Base-by-base conservation (phyloP, 192 early-diverging fungal genomes). In the Coemansia sp. region DNA sequence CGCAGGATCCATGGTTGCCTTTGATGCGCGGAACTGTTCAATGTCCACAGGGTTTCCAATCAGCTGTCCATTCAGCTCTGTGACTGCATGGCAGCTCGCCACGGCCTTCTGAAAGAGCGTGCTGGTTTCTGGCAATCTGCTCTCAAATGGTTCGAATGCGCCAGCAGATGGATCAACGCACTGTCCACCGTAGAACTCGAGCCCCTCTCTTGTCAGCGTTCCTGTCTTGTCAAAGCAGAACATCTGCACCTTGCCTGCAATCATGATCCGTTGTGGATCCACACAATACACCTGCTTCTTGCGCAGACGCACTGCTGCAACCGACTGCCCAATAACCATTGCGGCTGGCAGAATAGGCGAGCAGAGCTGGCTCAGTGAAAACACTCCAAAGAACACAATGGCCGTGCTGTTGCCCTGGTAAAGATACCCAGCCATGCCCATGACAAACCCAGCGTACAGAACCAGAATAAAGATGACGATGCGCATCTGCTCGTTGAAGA, bases 401-500 rank as follows among this genome's bases (percentile, higher is more conserved):
- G 87, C 85, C 47, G 86, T 78, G 39, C 78, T 74, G 19, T 68
- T 77, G 42, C 78, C 73, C 51, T 69, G 48, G 63, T 80, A 61
- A 59, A 82, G 72, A 62, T 72, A 84, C 6, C 73, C 59, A 0
- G 78, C 84, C 62, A 85, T 64, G 21, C 37, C 77, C 61, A 85
- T 61, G 48, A 85, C 58, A 21, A 85, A 55, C 2, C 84, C 18
- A 0, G 75, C 76, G 58, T 77, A 84, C 5, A 76, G 54, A 1
- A 83, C 18, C 6, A 87, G 64, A 16, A 87, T 77, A 55, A 39
- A 61, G 42, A 87, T 68, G 2, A 90, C 90, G 8, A 92, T 71
- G 48, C 88, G 88, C 48, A 92, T 77, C 57, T 92, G 89, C 77
- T 92, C 90, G 66, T 85, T 71, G 67, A 92, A 92, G 16, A 91